phyloP scores from a whole-genome alignment of 2,329 filamentous ascomycete genomes.

The Colletotrichum tropicicola region DNA sequence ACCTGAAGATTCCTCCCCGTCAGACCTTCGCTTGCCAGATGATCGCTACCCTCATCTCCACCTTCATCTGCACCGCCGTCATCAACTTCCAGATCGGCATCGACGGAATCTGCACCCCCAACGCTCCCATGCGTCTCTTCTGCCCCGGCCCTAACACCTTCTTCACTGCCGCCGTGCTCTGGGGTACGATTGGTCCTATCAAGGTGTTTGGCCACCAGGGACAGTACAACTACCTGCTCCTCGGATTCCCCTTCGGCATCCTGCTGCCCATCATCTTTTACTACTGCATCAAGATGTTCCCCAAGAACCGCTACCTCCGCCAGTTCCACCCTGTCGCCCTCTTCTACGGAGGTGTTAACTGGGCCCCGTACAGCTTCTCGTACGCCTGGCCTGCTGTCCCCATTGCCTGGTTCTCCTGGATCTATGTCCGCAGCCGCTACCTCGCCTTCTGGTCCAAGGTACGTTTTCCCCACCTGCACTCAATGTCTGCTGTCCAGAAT shows the following conservation, averaged over 20 bases:
- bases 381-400: constrained; percentile 33
- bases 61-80: constrained; percentile 59
- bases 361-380: constrained; percentile 52
- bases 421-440: constrained; percentile 44
- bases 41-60: constrained; percentile 63
- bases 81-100: constrained; percentile 58
- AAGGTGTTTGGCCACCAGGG: constrained; percentile 59
- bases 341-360: constrained; percentile 55
- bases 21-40: constrained; percentile 69
- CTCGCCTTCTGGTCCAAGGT: constrained; percentile 51
- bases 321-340: constrained; percentile 59
- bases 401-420: constrained; percentile 33
- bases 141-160: constrained; percentile 64
- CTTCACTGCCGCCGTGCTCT: constrained; percentile 64
- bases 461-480: constrained; percentile 30
- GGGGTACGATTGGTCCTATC: constrained; percentile 61
- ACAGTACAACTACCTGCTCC: constrained; percentile 56
- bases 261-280: constrained; percentile 53
- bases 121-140: constrained; percentile 57
- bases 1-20: constrained; percentile 69
- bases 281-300: constrained; percentile 51
- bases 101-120: constrained; percentile 54
- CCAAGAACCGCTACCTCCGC: constrained; percentile 40
- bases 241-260: constrained; percentile 61
- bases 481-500: constrained; percentile 2